Evolutionary conservation across 108 stramenopile species (phyloP).

Genomic region (Pseudonitzschia multiseries): DNA sequence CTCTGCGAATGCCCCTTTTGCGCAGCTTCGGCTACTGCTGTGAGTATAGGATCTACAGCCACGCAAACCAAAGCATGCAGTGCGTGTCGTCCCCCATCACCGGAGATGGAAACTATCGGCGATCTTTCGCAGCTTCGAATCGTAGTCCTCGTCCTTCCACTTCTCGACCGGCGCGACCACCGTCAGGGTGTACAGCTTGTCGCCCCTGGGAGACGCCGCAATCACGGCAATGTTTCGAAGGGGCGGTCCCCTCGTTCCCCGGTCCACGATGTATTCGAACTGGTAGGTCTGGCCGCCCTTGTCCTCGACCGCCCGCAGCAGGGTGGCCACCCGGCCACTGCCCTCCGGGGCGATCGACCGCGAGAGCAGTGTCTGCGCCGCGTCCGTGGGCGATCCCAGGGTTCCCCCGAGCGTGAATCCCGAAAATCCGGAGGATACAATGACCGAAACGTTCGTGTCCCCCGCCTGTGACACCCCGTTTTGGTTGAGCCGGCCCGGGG

Average conservation of each 20-base stretch:
- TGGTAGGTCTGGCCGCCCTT: conserved; percentile 41
- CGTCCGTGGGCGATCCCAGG: conserved; percentile 53
- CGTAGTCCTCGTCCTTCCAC: conserved; percentile 40
- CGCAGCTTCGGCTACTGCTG: too few relatives aligned
- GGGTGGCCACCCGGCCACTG: conserved; percentile 48
- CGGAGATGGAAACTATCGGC: conserved; percentile 62
- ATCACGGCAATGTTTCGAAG: conserved; percentile 70
- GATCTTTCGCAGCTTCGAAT: conserved; percentile 50
- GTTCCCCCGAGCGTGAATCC: conserved; percentile 57
- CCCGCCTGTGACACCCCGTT: conserved; percentile 56
- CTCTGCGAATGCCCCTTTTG: too few relatives aligned
- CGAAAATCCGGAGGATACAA: conserved; percentile 37
- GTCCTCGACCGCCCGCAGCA: conserved; percentile 52
- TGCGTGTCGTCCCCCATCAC: background rate
- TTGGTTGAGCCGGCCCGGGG: conserved; percentile 54
- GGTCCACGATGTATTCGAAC: conserved; percentile 76
- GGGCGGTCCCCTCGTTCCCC: conserved; percentile 50
- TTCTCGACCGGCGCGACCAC: conserved; percentile 55
- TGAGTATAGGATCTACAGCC: too few relatives aligned
- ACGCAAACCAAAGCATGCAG: too few relatives aligned
- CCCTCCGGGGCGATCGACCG: conserved; percentile 61
- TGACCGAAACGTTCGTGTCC: conserved; percentile 76
- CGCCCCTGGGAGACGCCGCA: conserved; percentile 29
- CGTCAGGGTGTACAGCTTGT: conserved; percentile 58
- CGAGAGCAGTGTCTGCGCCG: conserved; percentile 54